These are phyloP conservation scores for Tylopilus sp. DNA, from an alignment of 768 basidiomycete species.

Conservation along the genomic window DNA sequence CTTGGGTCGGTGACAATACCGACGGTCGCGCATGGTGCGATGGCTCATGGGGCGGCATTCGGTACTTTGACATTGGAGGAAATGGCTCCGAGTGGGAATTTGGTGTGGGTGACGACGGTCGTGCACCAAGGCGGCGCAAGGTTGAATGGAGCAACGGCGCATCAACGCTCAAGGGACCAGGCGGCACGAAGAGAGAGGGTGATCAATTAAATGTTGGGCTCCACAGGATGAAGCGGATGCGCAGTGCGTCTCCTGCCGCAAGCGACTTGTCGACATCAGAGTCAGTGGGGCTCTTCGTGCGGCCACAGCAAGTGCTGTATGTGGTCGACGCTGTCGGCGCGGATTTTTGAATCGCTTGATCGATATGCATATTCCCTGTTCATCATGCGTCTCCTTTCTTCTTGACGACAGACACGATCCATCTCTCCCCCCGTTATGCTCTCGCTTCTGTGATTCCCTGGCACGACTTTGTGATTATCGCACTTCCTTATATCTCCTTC, in stretches of 20 bases:
- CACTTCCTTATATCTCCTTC: constrained; percentile 9
- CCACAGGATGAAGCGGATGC: constrained; percentile 53
- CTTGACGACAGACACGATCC: constrained; percentile 11
- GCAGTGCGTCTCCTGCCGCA: constrained; percentile 64
- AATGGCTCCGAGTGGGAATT: constrained; percentile 63
- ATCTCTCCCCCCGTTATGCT: background rate
- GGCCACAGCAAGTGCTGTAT: constrained; percentile 84
- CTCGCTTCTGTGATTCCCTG: constrained; percentile 9
- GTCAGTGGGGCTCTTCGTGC: constrained; percentile 72
- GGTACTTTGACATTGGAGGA: constrained; percentile 76
- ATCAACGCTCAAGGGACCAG: constrained; percentile 36
- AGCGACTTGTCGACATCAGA: constrained; percentile 59
- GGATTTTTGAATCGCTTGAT: constrained; percentile 42
- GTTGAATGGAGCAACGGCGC: constrained; percentile 23
- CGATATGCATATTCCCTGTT: background rate
- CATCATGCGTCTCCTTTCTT: background rate
- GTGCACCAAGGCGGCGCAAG: constrained; percentile 26
- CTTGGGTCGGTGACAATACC: constrained; percentile 47
- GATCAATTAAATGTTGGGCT: constrained; percentile 42
- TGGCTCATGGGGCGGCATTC: constrained; percentile 75
- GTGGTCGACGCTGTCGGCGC: constrained; percentile 79
- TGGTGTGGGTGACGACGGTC: constrained; percentile 41
- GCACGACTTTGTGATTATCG: constrained; percentile 10
- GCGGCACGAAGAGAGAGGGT: constrained; percentile 52
- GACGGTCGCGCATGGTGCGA: constrained; percentile 84